Evolutionary conservation across 2,329 filamentous ascomycete genomes (phyloP).

Genomic region (Cercospora sp.): DNA sequence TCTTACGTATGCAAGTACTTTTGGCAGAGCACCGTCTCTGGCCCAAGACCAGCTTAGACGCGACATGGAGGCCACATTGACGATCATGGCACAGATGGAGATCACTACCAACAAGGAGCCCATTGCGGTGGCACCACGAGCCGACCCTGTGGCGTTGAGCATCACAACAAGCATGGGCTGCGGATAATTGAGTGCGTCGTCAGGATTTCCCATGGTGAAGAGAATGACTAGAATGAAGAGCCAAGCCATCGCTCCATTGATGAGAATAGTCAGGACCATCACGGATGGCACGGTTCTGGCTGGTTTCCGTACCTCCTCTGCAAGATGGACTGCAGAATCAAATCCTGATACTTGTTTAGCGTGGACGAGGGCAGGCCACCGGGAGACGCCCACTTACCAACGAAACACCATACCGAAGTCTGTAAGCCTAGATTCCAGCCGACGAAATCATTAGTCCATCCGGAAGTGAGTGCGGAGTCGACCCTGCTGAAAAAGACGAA

Average conservation of each 20-base stretch:
- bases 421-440: conserved; percentile 31
- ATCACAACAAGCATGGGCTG: conserved; percentile 30
- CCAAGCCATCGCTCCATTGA: conserved; percentile 31
- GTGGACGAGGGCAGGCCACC: background rate
- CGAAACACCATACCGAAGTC: conserved; percentile 31
- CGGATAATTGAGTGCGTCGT: conserved; percentile 24
- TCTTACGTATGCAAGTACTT: conserved; percentile 31
- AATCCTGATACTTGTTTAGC: conserved; percentile 23
- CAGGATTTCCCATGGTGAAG: conserved; percentile 27
- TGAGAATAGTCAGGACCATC: conserved; percentile 30
- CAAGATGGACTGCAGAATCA: conserved; percentile 28
- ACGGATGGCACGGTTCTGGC: conserved; percentile 28
- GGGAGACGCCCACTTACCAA: conserved; percentile 21
- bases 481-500: conserved; percentile 30
- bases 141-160: conserved; percentile 28
- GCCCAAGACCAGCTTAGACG: conserved; percentile 33
- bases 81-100: conserved; percentile 18
- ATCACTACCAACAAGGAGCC: conserved; percentile 18
- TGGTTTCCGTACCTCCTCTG: conserved; percentile 28
- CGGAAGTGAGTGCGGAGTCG: conserved; percentile 23
- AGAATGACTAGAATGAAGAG: conserved; percentile 29
- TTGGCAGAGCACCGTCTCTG: conserved; percentile 32
- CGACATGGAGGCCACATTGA: conserved; percentile 30
- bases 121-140: conserved; percentile 28
- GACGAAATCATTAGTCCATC: conserved; percentile 31